Base-by-base conservation (phyloP, 805 yeast genomes). In the Pichia californica region DNA sequence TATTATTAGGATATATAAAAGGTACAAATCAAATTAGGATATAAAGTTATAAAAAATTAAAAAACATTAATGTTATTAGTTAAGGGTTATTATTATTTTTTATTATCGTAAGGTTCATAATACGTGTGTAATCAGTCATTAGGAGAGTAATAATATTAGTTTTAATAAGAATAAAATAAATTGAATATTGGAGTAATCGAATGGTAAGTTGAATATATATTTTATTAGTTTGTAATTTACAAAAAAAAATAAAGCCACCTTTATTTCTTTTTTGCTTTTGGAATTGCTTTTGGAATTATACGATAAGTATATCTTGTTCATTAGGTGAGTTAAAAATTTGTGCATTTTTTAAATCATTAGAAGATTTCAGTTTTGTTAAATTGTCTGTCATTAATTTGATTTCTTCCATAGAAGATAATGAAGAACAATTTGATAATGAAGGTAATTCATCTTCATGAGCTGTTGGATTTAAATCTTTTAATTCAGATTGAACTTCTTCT, bases 361-460 rank as follows among this genome's bases (percentile, higher is more conserved):
- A 37, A 3, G 13, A 18, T 5, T 37, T 25, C 5, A 37, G 10
- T 19, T 27, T 37, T 21, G 11, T 3, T 19, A 29, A 3, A 37
- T 37, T 27, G 13, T 20, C 16, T n/a, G 14, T 15, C 9, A 25
- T 13, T 11, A 19, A 15, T 13, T 29, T 33, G 6, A 31, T 23
- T 19, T 52, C 58, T 40, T 58, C 62, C 14, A 46, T 43, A n/a
- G 60, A 56, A 4, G 61, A 57, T 11, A 43, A 47, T 1, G 64
- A 58, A 10, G 62, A 57, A 29, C 64, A 58, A 35, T 49, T 49
- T 3, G 63, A 50, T 8, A 61, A 43, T 1, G 54, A 50, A 16
- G 65, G 65, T 20, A 61, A 44, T 21, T 58, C 61, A 7, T 39
- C 45, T 8, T 34, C 41, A 13, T 40, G 32, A 18, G 6, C 16